Evolutionary conservation across 148 eudicot species (phyloP).

Genomic region (Bassia scoparia): DNA sequence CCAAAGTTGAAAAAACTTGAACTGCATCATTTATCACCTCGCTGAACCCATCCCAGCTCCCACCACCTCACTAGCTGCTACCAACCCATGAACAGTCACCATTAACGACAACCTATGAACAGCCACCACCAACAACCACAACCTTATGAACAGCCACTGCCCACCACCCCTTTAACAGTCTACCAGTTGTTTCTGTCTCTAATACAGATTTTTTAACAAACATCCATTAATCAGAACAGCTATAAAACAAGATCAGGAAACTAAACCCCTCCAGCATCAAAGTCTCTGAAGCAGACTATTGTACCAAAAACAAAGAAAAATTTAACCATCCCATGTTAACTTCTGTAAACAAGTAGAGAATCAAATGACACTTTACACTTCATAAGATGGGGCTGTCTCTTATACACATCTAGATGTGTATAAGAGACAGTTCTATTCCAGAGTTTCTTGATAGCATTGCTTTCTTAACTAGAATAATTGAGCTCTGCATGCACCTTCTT

Average conservation of each 20-base stretch:
- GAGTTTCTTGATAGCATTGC: slow-evolving; percentile 52
- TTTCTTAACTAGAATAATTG: slow-evolving; percentile 48
- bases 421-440: slow-evolving; percentile 50
- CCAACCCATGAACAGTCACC: too few relatives aligned
- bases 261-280: slow-evolving; percentile 2
- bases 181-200: background rate
- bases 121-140: too few relatives aligned
- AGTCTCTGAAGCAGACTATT: background rate
- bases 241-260: background rate
- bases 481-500: slow-evolving; percentile 41
- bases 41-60: too few relatives aligned
- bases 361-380: too few relatives aligned
- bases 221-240: background rate
- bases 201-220: background rate
- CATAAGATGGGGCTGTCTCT: too few relatives aligned
- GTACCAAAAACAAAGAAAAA: background rate
- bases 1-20: too few relatives aligned
- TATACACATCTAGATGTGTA: too few relatives aligned
- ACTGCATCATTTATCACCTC: too few relatives aligned
- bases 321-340: background rate
- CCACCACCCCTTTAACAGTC: too few relatives aligned
- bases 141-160: too few relatives aligned
- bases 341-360: background rate
- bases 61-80: too few relatives aligned
- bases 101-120: too few relatives aligned